phyloP scores from a whole-genome alignment of 352 stramenopile genomes.

The Phytophthora tubulina region DNA sequence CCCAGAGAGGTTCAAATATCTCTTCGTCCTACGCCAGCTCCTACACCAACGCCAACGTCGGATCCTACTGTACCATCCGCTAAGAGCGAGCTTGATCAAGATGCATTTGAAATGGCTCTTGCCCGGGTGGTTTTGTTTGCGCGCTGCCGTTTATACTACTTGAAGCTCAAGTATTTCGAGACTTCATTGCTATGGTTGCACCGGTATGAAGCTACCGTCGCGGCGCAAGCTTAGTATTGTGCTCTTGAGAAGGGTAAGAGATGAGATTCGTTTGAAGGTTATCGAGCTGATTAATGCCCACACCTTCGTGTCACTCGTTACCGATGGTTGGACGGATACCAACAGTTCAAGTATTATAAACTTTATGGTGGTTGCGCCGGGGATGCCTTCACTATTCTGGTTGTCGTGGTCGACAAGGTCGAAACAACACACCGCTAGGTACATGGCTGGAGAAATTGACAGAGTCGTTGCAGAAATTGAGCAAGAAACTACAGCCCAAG shows the following conservation, averaged over 20 bases:
- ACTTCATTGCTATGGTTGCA: constrained; percentile 11
- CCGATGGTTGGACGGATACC: no score
- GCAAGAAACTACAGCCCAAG: background rate
- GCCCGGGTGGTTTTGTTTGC: constrained; percentile 11
- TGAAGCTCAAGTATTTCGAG: constrained; percentile 16
- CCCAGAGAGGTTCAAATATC: constrained; percentile 1
- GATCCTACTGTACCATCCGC: background rate
- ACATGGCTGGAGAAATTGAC: background rate
- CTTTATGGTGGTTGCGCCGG: no score
- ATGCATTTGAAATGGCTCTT: constrained; percentile 15
- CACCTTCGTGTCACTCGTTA: no score
- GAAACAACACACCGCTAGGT: background rate
- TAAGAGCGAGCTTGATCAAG: background rate
- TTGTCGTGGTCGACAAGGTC: no score
- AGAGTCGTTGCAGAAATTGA: background rate
- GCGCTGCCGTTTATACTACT: constrained; percentile 14
- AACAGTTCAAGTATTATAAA: no score
- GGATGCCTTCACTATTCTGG: no score
- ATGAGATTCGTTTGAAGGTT: background rate
- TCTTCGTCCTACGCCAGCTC: background rate
- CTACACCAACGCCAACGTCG: background rate
- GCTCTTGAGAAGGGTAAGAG: background rate
- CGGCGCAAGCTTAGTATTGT: constrained; percentile 12
- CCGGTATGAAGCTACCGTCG: constrained; percentile 6
- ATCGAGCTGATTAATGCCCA: background rate